phyloP scores from a whole-genome alignment of 2,329 filamentous ascomycete genomes.

The Penicillium sp. region DNA sequence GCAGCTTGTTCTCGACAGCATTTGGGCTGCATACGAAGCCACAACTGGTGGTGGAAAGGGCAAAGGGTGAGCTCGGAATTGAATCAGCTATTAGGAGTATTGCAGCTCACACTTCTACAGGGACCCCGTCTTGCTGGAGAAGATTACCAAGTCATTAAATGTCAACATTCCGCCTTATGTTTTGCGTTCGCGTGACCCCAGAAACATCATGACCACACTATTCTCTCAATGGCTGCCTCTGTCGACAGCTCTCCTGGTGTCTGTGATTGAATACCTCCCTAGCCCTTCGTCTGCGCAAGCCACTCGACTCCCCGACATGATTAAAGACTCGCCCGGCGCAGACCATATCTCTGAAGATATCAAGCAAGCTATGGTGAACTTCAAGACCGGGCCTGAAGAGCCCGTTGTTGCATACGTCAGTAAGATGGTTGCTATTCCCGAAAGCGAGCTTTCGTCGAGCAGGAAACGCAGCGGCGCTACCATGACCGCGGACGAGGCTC shows the following conservation, averaged over 20 bases:
- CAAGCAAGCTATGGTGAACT: slow-evolving; percentile 75
- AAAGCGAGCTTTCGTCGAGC: slow-evolving; percentile 86
- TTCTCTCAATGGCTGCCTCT: slow-evolving; percentile 89
- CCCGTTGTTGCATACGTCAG: slow-evolving; percentile 93
- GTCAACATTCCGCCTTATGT: slow-evolving; percentile 82
- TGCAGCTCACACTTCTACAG: slow-evolving; percentile 44
- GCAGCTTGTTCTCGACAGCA: slow-evolving; percentile 87
- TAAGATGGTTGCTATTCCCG: slow-evolving; percentile 94
- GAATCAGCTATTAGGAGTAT: neutral
- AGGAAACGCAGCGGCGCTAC: slow-evolving; percentile 63
- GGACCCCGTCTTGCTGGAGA: slow-evolving; percentile 77
- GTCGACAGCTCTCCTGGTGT: slow-evolving; percentile 87
- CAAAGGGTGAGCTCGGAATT: slow-evolving; percentile 61
- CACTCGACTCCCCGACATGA: slow-evolving; percentile 70
- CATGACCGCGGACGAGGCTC: slow-evolving; percentile 82
- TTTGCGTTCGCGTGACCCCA: slow-evolving; percentile 74
- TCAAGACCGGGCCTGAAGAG: slow-evolving; percentile 64
- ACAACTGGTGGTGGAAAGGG: slow-evolving; percentile 77
- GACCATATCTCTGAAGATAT: slow-evolving; percentile 64
- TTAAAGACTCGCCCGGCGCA: slow-evolving; percentile 74
- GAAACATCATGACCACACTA: slow-evolving; percentile 75
- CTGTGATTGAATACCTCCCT: slow-evolving; percentile 86
- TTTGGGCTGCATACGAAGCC: slow-evolving; percentile 93
- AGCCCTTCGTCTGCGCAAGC: slow-evolving; percentile 77
- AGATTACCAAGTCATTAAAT: slow-evolving; percentile 87